These are phyloP conservation scores for Neostapfia colusana DNA, from an alignment of 176 grass and related monocot species.

Conservation along the genomic window DNA sequence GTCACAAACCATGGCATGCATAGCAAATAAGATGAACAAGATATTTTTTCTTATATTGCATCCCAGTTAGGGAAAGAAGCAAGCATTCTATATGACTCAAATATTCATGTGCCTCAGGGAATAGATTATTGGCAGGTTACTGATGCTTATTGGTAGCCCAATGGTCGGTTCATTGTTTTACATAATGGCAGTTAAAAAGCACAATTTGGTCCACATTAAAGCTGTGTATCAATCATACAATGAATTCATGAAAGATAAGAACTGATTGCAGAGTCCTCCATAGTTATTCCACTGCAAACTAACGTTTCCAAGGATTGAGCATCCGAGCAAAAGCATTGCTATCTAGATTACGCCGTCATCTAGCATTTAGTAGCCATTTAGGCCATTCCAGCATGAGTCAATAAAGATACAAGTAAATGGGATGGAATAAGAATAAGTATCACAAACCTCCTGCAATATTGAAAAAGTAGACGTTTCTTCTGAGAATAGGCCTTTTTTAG, in stretches of 20 bases:
- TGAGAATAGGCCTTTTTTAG: slow-evolving; percentile 42
- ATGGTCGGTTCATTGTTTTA: background rate
- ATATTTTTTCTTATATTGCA: slow-evolving; percentile 12
- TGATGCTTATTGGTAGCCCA: background rate
- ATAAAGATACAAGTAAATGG: background rate
- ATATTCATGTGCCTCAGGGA: background rate
- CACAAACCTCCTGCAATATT: slow-evolving; percentile 41
- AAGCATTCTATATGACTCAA: background rate
- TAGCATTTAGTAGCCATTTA: too few species aligned
- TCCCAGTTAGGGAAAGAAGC: background rate
- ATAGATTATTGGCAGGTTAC: slow-evolving; percentile 14
- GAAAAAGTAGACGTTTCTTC: slow-evolving; percentile 32
- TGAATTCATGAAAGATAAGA: background rate
- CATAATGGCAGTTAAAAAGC: slow-evolving; percentile 3
- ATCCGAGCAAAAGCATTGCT: slow-evolving; percentile 13
- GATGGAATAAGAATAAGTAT: slow-evolving; percentile 14
- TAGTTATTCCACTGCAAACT: slow-evolving; percentile 15
- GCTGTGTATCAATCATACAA: background rate
- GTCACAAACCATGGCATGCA: background rate
- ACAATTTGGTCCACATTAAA: background rate
- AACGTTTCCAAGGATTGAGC: background rate
- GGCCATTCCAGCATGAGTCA: background rate
- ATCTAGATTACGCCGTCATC: background rate
- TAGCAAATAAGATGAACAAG: slow-evolving; percentile 1
- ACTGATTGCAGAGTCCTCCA: background rate